phyloP scores from a whole-genome alignment of 371 early-diverging fungal species.

The Haplosporangium sp. region DNA sequence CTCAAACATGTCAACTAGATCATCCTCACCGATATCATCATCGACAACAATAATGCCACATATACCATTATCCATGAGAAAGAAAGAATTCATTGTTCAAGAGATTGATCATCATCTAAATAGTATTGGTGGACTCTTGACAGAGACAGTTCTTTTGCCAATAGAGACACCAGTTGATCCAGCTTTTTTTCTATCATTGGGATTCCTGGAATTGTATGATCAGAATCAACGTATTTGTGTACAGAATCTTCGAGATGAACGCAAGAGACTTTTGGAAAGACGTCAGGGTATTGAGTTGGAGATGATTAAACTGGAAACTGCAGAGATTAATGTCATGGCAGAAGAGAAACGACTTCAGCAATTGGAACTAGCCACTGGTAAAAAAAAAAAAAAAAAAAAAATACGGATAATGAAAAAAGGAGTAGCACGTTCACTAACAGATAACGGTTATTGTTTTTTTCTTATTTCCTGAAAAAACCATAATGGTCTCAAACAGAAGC shows the following conservation, averaged over 20 bases:
- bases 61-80: neutral
- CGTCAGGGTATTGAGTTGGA: constrained; percentile 14
- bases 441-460: neutral
- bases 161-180: constrained; percentile 13
- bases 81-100: neutral
- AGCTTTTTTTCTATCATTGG: constrained; percentile 4
- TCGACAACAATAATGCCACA: no score
- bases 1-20: neutral
- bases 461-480: no score
- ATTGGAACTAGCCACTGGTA: constrained; percentile 19
- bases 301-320: constrained; percentile 26
- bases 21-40: neutral
- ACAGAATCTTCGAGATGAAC: constrained; percentile 12
- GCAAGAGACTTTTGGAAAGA: constrained; percentile 13
- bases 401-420: neutral
- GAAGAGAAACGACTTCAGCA: constrained; percentile 14
- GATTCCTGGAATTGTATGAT: constrained; percentile 18
- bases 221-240: constrained; percentile 6
- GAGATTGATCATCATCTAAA: constrained; percentile 19
- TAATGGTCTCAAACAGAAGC: constrained; percentile 6
- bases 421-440: no score
- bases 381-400: neutral
- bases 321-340: neutral
- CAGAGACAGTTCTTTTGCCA: constrained; percentile 17
- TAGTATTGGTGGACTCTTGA: constrained; percentile 7